These are phyloP conservation scores for Boletus vermiculosoides DNA, from an alignment of 768 basidiomycete species.

Conservation along the genomic window DNA sequence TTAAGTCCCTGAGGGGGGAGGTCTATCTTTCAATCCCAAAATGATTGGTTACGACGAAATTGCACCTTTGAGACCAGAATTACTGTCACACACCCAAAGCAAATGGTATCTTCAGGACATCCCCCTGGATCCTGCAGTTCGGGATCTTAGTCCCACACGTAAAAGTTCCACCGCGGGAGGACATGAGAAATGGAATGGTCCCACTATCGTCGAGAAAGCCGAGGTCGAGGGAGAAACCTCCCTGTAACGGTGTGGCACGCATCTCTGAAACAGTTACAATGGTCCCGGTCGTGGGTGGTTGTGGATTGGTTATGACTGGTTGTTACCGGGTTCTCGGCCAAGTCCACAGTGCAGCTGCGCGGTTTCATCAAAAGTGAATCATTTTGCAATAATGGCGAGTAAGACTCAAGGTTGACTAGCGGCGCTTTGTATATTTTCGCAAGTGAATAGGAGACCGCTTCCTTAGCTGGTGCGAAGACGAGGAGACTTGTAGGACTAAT, in stretches of 20 bases:
- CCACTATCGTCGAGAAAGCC: neutral
- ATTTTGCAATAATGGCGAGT: neutral
- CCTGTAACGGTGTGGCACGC: neutral
- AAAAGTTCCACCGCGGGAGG: neutral
- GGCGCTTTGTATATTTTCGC: neutral
- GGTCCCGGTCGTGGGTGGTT: too few species aligned
- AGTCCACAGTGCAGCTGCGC: neutral
- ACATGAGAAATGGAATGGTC: neutral
- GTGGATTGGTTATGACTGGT: too few species aligned
- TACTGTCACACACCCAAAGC: neutral
- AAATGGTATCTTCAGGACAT: too few species aligned
- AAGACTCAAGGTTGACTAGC: neutral
- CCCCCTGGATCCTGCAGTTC: neutral
- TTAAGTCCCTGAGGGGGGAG: neutral
- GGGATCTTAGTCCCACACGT: neutral
- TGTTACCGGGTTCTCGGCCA: too few species aligned
- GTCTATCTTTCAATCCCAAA: neutral
- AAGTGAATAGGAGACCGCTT: neutral
- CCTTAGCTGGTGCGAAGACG: slow-evolving; percentile 5
- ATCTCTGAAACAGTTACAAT: too few species aligned
- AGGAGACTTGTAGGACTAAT: neutral
- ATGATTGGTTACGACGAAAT: too few species aligned
- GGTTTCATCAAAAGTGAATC: neutral
- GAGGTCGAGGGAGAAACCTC: neutral
- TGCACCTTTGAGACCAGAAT: neutral